A percentile compares a stretch with the other conserved stretches of the same genome.
phyloP scores from a whole-genome alignment of 2,329 filamentous ascomycete genomes.

The Ilyonectria robusta region DNA sequence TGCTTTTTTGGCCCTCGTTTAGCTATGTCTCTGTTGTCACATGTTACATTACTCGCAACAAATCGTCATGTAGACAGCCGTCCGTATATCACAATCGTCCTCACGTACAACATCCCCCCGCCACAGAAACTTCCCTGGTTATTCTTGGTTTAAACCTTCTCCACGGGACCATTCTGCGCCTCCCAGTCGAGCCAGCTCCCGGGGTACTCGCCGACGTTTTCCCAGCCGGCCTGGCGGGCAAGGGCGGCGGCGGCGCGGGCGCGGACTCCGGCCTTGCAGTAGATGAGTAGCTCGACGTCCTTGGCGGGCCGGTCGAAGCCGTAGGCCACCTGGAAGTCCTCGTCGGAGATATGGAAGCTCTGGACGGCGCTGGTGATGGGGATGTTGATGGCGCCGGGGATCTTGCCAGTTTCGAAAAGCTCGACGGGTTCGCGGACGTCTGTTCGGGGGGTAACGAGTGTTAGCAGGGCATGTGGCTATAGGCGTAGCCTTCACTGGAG shows the following conservation, averaged over 20 bases:
- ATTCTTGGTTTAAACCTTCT: conserved; percentile 42
- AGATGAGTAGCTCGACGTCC: conserved; percentile 80
- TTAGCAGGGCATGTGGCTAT: not conserved
- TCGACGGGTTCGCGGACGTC: conserved; percentile 83
- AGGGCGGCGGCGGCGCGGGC: conserved; percentile 82
- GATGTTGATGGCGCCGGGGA: conserved; percentile 87
- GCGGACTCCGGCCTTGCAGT: conserved; percentile 93
- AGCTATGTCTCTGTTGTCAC: not conserved
- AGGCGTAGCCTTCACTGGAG: not conserved
- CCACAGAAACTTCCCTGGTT: not conserved
- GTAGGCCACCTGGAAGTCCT: conserved; percentile 87
- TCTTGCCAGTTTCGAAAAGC: conserved; percentile 74
- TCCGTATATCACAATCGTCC: not conserved
- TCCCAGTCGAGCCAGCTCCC: conserved; percentile 90
- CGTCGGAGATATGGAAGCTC: conserved; percentile 79
- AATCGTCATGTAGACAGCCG: not conserved
- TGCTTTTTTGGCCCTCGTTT: not conserved
- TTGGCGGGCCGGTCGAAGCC: conserved; percentile 78
- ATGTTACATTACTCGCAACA: not conserved
- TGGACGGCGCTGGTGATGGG: conserved; percentile 84
- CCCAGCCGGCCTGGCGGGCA: conserved; percentile 83
- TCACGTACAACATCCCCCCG: not conserved
- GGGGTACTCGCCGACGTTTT: conserved; percentile 77
- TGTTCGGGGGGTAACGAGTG: conserved; percentile 38
- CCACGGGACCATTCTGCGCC: conserved; percentile 74